phyloP scores from a whole-genome alignment of 2,329 filamentous ascomycete genomes.

The Tolypocladium amazonense region DNA sequence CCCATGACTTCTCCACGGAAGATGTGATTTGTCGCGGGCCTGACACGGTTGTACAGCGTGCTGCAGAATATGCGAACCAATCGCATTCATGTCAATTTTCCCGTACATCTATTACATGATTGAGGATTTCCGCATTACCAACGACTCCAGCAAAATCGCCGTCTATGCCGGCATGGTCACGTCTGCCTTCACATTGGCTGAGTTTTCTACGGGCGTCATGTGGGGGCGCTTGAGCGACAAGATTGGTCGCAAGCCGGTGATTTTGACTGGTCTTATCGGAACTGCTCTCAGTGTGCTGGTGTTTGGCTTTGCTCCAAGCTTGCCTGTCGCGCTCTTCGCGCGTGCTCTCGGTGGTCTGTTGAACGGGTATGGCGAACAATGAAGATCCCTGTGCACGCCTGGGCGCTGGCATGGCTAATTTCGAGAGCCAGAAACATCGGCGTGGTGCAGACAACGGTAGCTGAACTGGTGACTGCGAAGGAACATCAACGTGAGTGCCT shows the following conservation, averaged over 20 bases:
- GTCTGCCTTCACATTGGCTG: constrained; percentile 89
- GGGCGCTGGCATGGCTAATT: not conserved
- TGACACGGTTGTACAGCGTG: constrained; percentile 45
- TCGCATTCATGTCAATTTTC: constrained; percentile 99
- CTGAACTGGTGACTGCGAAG: constrained; percentile 85
- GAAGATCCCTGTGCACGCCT: not conserved
- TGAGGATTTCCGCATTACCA: constrained; percentile 75
- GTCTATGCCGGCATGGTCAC: constrained; percentile 95
- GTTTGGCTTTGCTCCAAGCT: constrained; percentile 80
- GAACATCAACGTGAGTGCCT: constrained; percentile 70
- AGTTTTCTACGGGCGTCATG: constrained; percentile 84
- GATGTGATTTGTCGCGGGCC: not conserved
- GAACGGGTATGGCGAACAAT: constrained; percentile 59
- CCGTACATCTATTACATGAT: constrained; percentile 99
- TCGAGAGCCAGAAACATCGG: constrained; percentile 64
- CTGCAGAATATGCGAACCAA: constrained; percentile 94
- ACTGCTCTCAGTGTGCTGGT: constrained; percentile 87
- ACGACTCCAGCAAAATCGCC: constrained; percentile 69
- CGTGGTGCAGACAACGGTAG: constrained; percentile 88
- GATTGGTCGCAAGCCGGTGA: constrained; percentile 84
- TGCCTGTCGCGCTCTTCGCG: constrained; percentile 75
- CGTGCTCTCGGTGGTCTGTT: constrained; percentile 82
- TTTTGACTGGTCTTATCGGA: constrained; percentile 79
- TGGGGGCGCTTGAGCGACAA: constrained; percentile 91
- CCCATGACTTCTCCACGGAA: not conserved